Percentiles rank a stretch among this genome's conserved stretches.
These are phyloP conservation scores for Excoecaria cochinchinensis DNA, from an alignment of 345 rosid species.

Conservation along the genomic window DNA sequence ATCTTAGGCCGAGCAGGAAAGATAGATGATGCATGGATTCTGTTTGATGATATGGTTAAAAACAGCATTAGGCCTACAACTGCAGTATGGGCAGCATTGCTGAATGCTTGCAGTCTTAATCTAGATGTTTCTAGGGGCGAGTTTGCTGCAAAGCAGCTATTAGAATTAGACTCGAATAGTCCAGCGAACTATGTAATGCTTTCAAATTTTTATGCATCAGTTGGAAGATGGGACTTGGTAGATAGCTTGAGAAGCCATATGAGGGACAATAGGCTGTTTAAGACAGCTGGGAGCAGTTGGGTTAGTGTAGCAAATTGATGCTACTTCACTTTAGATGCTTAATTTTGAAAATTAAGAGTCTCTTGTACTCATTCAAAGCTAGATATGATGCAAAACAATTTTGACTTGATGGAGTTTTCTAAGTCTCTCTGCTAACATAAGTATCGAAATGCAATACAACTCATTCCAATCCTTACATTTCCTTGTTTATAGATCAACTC, in stretches of 20 bases:
- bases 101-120: conserved; percentile 60
- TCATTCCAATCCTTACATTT: no score
- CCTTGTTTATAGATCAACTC: no score
- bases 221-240: conserved; percentile 60
- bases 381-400: no score
- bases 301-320: conserved; percentile 5
- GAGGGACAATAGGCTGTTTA: conserved; percentile 48
- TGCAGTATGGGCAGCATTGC: conserved; percentile 51
- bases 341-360: no score
- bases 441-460: no score
- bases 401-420: no score
- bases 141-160: conserved; percentile 51
- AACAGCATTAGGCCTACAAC: conserved; percentile 31
- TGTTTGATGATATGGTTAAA: conserved; percentile 43
- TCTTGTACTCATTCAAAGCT: no score
- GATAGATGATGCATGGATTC: conserved; percentile 55
- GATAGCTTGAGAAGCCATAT: conserved; percentile 48
- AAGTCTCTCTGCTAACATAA: no score
- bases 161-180: conserved; percentile 48
- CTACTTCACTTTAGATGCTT: no score
- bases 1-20: conserved; percentile 62
- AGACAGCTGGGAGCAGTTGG: conserved; percentile 66
- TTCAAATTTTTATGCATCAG: conserved; percentile 65
- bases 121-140: conserved; percentile 57
- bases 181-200: conserved; percentile 46